phyloP scores from a whole-genome alignment of 2,329 filamentous ascomycete genomes.

The Penicillium rolfsii region DNA sequence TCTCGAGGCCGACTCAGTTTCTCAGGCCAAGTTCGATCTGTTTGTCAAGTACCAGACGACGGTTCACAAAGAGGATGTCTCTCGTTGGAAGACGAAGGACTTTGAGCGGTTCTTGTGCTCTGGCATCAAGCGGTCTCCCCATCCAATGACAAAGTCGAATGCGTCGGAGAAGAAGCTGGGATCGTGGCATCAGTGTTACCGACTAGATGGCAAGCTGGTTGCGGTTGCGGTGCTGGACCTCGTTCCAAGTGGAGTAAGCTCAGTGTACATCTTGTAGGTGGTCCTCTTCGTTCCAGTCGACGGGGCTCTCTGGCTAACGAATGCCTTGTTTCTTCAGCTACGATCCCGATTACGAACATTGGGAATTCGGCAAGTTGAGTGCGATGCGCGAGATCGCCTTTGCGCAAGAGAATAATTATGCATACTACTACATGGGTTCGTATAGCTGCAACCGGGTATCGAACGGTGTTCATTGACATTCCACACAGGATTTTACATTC shows the following conservation, averaged over 20 bases:
- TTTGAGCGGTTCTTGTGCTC: constrained; percentile 54
- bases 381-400: constrained; percentile 63
- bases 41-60: constrained; percentile 53
- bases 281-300: constrained; percentile 1
- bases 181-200: constrained; percentile 56
- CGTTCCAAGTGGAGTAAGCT: constrained; percentile 52
- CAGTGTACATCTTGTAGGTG: constrained; percentile 54
- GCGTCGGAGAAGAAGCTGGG: constrained; percentile 50
- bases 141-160: constrained; percentile 32
- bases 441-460: not conserved
- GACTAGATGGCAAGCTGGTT: constrained; percentile 53
- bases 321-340: constrained; percentile 47
- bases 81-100: constrained; percentile 48
- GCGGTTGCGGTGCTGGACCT: constrained; percentile 55
- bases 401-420: constrained; percentile 57
- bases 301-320: constrained; percentile 1
- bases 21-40: constrained; percentile 52
- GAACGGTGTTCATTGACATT: not conserved
- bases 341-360: constrained; percentile 62
- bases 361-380: constrained; percentile 66
- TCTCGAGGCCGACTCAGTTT: constrained; percentile 52
- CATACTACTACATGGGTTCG: constrained; percentile 67
- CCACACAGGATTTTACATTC: constrained; percentile 62
- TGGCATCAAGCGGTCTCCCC: constrained; percentile 47
- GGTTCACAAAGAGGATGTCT: constrained; percentile 51